Evolutionary conservation across 2,329 filamentous ascomycete species (phyloP).

Genomic region (Fusarium pseudograminearum): DNA sequence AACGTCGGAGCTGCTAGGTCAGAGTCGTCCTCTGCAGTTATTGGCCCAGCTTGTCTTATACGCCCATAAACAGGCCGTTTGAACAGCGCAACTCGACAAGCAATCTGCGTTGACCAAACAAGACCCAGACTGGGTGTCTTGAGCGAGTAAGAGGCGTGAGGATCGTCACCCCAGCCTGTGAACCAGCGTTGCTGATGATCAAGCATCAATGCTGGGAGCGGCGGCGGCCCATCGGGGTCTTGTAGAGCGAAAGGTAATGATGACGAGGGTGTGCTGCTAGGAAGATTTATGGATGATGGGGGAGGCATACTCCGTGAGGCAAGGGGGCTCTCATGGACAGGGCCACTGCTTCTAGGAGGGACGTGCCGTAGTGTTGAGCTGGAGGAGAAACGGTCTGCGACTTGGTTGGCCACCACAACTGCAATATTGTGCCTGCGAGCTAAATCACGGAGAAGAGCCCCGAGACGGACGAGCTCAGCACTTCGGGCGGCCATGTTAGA

Average conservation of each 20-base stretch:
- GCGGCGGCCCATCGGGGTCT: conserved; percentile 50
- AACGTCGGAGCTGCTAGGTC: conserved; percentile 61
- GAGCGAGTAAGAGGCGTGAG: conserved; percentile 59
- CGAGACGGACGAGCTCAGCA: conserved; percentile 80
- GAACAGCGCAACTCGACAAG: conserved; percentile 83
- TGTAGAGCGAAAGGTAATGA: conserved; percentile 54
- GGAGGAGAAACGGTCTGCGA: conserved; percentile 82
- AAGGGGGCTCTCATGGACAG: conserved; percentile 62
- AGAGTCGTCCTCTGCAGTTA: conserved; percentile 54
- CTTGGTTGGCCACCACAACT: conserved; percentile 94
- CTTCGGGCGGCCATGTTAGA: conserved; percentile 80
- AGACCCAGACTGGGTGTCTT: conserved; percentile 91
- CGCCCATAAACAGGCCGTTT: conserved; percentile 71
- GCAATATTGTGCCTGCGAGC: conserved; percentile 81
- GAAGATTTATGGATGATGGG: conserved; percentile 48
- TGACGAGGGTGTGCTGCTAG: conserved; percentile 54
- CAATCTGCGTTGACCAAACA: conserved; percentile 91
- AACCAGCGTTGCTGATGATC: conserved; percentile 96
- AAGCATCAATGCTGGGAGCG: conserved; percentile 72
- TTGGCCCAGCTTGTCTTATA: conserved; percentile 52
- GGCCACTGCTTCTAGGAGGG: conserved; percentile 41
- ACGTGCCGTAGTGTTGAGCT: conserved; percentile 37
- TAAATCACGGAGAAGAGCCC: conserved; percentile 79
- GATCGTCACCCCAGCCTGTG: conserved; percentile 90
- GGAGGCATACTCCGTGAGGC: conserved; percentile 59